Base-by-base conservation (phyloP, 345 rosid genomes). In the Mercurialis annua region DNA sequence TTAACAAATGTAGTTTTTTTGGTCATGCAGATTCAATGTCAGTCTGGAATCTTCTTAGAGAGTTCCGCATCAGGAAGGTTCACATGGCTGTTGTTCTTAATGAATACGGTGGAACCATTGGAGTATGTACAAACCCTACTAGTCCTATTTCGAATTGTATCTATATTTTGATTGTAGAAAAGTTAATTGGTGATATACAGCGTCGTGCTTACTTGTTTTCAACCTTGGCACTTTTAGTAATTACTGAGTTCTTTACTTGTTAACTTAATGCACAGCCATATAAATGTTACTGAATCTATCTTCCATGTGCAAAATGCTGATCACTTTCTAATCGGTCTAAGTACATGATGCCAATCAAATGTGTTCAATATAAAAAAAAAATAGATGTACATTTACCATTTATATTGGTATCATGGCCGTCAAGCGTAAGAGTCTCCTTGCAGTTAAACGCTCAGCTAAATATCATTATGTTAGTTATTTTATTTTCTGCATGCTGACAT, bases 21-120 rank as follows among this genome's bases (percentile, higher is more conserved):
- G 68, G 40, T 68, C 73, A 66, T 82, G 81, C 92, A 89, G 99
- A 94, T 87, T 91, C 99, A 64, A 94, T 94, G 99, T 89, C 95
- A 34, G 99, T 94, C 76, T 91, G 99, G 98, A 91, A 94, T 82
- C 99, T 94, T 81, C 97, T 94, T 56, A 86, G 98, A 80, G 99
- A 94, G 80, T 91, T 94, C 43, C 93, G 98, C 62, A 94, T 91
- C 80, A 86, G 98, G 77, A 94, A 94, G 83, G 98, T 94, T 79
- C 97, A 94, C 83, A 91, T 94, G 96, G 99, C 97, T 54, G 97
- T 94, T 65, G 99, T 91, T 66, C 98, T 94, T 51, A 91, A 94
- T 36, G 99, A 89, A 78, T 94, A 91, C 68, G 99, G 98, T 65
- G 99, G 99, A 81, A 91, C 99, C 40, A 85, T 91, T 53, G 99